Conservation (phyloP, 2,329 filamentous ascomycete genomes). For the Cucurbitaria berberidis region DNA sequence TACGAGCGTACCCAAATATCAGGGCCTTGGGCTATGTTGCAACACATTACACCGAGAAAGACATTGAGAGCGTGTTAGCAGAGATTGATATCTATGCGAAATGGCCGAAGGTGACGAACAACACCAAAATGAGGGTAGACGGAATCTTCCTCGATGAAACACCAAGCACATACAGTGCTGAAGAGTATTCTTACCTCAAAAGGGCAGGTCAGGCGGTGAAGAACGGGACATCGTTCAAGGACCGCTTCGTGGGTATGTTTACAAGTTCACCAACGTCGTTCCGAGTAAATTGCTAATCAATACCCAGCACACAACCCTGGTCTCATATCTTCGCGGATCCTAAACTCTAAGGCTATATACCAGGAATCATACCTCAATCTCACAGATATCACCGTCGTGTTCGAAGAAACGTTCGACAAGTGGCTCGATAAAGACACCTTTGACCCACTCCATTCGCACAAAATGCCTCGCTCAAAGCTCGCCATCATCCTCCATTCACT, state of each 20-base stretch:
- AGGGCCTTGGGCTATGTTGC: constrained; percentile 60
- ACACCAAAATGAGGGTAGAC: constrained; percentile 51
- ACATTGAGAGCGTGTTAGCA: constrained; percentile 30
- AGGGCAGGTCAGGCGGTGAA: constrained; percentile 25
- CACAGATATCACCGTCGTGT: constrained; percentile 41
- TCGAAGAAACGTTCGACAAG: constrained; percentile 41
- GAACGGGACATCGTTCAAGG: constrained; percentile 27
- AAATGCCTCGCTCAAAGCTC: constrained; percentile 27
- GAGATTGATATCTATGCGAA: constrained; percentile 58
- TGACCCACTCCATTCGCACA: constrained; percentile 25
- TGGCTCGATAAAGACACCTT: constrained; percentile 31
- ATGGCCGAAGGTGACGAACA: constrained; percentile 51
- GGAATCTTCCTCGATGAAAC: constrained; percentile 63
- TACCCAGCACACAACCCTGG: constrained; percentile 39
- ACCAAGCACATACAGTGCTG: constrained; percentile 39
- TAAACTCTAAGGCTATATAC: constrained; percentile 21
- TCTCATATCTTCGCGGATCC: constrained; percentile 20
- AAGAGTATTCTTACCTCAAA: constrained; percentile 33
- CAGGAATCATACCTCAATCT: constrained; percentile 38
- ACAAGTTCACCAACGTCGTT: not conserved
- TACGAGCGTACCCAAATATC: constrained; percentile 55
- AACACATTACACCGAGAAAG: constrained; percentile 54
- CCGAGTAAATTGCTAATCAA: not conserved
- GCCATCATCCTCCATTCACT: constrained; percentile 38
- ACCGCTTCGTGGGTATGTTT: constrained; percentile 34